Evolutionary conservation across 805 yeast species (phyloP).

Genomic region (Cyberlindnera americana): DNA sequence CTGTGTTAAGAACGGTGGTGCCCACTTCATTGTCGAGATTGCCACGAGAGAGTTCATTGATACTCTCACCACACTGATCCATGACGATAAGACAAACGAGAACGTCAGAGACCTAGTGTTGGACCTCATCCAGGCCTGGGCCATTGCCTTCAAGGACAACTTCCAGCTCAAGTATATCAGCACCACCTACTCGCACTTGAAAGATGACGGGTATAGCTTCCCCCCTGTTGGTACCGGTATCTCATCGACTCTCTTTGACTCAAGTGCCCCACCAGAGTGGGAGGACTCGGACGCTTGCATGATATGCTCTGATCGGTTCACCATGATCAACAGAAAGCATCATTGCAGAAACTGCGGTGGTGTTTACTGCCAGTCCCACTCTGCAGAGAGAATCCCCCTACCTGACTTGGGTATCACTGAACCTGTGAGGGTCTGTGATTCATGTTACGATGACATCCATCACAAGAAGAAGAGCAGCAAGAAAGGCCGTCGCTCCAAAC

Average conservation of each 20-base stretch:
- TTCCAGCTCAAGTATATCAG: slow-evolving; percentile 62
- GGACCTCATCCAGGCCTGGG: slow-evolving; percentile 72
- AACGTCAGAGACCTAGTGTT: slow-evolving; percentile 60
- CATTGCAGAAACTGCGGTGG: slow-evolving; percentile 98
- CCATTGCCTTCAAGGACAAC: slow-evolving; percentile 65
- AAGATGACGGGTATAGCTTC: slow-evolving; percentile 61
- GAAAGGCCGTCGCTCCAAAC: slow-evolving; percentile 18
- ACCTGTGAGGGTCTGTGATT: slow-evolving; percentile 92
- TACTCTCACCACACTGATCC: slow-evolving; percentile 50
- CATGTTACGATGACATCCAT: slow-evolving; percentile 66
- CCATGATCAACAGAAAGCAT: slow-evolving; percentile 85
- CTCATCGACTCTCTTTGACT: slow-evolving; percentile 61
- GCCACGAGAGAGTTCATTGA: slow-evolving; percentile 85
- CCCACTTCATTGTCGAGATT: slow-evolving; percentile 74
- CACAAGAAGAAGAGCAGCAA: slow-evolving; percentile 32
- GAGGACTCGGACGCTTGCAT: slow-evolving; percentile 92
- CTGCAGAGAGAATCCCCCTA: slow-evolving; percentile 65
- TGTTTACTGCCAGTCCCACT: slow-evolving; percentile 81
- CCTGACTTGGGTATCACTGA: slow-evolving; percentile 83
- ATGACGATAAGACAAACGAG: slow-evolving; percentile 38
- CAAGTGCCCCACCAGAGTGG: slow-evolving; percentile 97
- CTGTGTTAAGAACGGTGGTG: slow-evolving; percentile 91
- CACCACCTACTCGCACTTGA: slow-evolving; percentile 55
- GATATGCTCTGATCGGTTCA: slow-evolving; percentile 80
- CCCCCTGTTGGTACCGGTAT: slow-evolving; percentile 44